Evolutionary conservation across 2,329 filamentous ascomycete genomes (phyloP), one percentile per base, ranked within the genome.

Genomic region (Drechslerella coelobrocha): DNA sequence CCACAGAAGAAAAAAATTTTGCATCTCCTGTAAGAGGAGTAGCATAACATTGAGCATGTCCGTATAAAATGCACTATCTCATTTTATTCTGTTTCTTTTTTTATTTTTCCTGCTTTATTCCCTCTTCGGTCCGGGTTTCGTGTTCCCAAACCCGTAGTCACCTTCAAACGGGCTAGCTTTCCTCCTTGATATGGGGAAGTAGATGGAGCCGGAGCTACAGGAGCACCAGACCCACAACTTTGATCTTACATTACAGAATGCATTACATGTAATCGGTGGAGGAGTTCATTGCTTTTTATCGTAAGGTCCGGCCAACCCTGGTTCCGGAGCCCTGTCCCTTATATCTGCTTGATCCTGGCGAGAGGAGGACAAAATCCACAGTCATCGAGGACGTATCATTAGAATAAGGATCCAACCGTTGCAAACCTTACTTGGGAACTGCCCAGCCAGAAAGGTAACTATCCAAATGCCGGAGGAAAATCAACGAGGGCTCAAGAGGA

Each of bases 211-310:
- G 65, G 61, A 56, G 47, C 65, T 57, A 69, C 34, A 39, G 34
- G 17, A 14, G 53, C 45, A 51, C 29, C 34, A 47, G 65, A 69
- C 65, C 65, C 65, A 69, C 65, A 62, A 41, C 57, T 61, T 61
- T 57, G 65, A 57, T 69, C 34, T 39, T 39, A 39, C 61, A 69
- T 57, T 69, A 57, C 65, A 69, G 47, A 23, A 50, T 69, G 57
- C 65, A 59, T 39, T 52, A 57, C 59, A 52, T 69, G 56, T 57
- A 61, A 61, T 69, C 65, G 65, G 61, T 52, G 65, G 65, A 69
- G 65, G 65, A 69, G 65, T 69, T 69, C 65, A 53, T 69, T 69
- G 65, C 65, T 69, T 69, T 69, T 69, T 69, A 47, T 57, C 65
- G 65, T 69, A 69, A 69, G 65, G 65, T 69, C 61, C 61, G 55